Evolutionary conservation across 75 land plant genomes (phyloP), one percentile per base, ranked within the genome.

Genomic region (Cupressus sempervirens): DNA sequence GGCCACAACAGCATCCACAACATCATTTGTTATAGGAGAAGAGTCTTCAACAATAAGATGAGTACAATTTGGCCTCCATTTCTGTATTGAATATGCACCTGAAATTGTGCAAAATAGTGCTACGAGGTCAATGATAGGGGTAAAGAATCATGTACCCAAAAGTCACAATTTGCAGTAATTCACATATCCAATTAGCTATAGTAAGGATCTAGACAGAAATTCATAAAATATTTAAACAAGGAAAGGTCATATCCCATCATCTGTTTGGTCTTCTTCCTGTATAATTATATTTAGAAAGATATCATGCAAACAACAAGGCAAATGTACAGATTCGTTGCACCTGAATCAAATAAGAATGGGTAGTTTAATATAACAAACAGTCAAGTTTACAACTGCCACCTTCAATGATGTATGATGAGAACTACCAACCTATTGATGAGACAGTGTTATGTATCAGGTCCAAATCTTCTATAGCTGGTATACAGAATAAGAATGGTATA

Each of bases 31-130:
- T 38, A 97, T 87, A 10, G 83, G 83, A 29, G 89, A 93, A 46
- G 76, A 84, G 73, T 91, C 88, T 85, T 93, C 93, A 76, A 91
- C 94, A 86, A 97, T 80, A 15, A 94, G 87, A 90, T 97, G 98
- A 40, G 99, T 97, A 85, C 99, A 97, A 15, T 91, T 91, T 45
- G 81, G 26, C 41, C 82, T 90, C 91, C 94, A 91, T 30, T 84
- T 85, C 40, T 84, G 41, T 52, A 92, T 80, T 32, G 85, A 74
- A 85, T 65, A 75, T 73, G 90, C 99, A 83, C 99, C 99, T 97
- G 88, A 16, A 86, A 85, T 34, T 16, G 23, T 40, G 76, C 20
- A 30, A 88, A 43, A 32, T 82, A 56, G 32, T 83, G 85, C 13
- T 15, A 50, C 58, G n/a, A 83, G 43, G 9, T 35, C 62, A 58